Evolutionary conservation across 257 asterid genomes (phyloP), one percentile per base, ranked within the genome.

Genomic region (Nicotiana obtusifolia): DNA sequence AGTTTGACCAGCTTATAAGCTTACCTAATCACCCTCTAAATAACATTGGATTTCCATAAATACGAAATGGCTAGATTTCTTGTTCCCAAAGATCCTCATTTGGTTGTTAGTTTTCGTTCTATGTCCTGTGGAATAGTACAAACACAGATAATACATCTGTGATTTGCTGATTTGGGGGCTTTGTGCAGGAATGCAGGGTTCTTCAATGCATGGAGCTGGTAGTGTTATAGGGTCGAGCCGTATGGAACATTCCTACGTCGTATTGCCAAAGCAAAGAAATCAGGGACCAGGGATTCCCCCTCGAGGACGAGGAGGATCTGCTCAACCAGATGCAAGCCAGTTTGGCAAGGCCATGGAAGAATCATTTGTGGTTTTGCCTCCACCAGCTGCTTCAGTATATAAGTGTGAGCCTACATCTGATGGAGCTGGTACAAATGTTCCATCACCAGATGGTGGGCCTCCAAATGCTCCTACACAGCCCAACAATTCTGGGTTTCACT

Each of bases 351-450:
- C 97, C 67, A 92, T 96, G 87, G 99, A 96, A 65, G 99, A 94
- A 83, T 96, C 99, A 11, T 96, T 96, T 66, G 98, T 96, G 80
- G 98, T 96, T 24, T 84, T 96, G 87, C 99, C 99, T 84, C 98
- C 98, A 31, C 99, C 98, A 26, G 99, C 98, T 57, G 98, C 99
- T 84, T 96, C 98, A 2, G 98, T 96, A 76, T 96, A 96, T 82
- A 90, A 91, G 35, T 89, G 87, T 64, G 99, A 94, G 73, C 88
- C 92, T 86, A 91, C 89, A 82, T 86, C 89, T 75, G 95, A 90
- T 88, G 98, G 93, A 82, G 85, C 87, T 41, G 97, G 90, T 62
- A 62, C 89, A 84, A 91, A 83, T 82, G 85, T 89, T 80, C 93
- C 91, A 30, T 87, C 90, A 17, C 86, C 93, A 31, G 95, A 89